phyloP scores from a whole-genome alignment of 371 early-diverging fungal species.

The Thermomucor indicae-seudaticae region DNA sequence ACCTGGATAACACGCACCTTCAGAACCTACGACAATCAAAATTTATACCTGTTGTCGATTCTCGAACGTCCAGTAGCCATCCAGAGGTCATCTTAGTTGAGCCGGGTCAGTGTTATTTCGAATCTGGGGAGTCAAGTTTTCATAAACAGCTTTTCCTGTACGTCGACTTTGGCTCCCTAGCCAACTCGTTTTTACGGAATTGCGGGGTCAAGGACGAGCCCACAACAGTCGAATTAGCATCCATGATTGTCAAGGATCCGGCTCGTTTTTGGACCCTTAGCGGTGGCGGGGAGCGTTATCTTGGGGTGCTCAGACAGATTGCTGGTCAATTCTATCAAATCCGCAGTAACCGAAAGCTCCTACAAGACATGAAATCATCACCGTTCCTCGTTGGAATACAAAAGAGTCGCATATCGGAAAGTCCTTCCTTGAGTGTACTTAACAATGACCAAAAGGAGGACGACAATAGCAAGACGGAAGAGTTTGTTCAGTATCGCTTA shows the following conservation, averaged over 20 bases:
- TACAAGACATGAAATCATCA: constrained; percentile 55
- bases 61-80: constrained; percentile 17
- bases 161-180: constrained; percentile 71
- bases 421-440: not conserved
- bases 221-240: constrained; percentile 69
- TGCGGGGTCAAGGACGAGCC: constrained; percentile 91
- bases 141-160: constrained; percentile 61
- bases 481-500: constrained; percentile 56
- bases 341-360: constrained; percentile 35
- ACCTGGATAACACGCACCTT: constrained; percentile 55
- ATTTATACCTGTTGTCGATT: constrained; percentile 62
- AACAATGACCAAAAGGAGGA: not conserved
- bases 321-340: constrained; percentile 66
- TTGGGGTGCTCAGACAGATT: constrained; percentile 67
- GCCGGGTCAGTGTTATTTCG: constrained; percentile 62
- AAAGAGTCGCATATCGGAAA: constrained; percentile 11
- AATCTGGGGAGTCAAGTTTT: constrained; percentile 38
- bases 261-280: constrained; percentile 62
- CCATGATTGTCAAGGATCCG: constrained; percentile 68
- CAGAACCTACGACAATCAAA: constrained; percentile 31
- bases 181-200: constrained; percentile 73
- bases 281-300: constrained; percentile 70
- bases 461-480: constrained; percentile 10
- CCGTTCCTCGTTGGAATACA: constrained; percentile 57
- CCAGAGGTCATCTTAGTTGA: constrained; percentile 30